Evolutionary conservation across 1,284 basidiomycete species (phyloP), one percentile per base, ranked within the genome.

Genomic region (Leccinum angustisporum): DNA sequence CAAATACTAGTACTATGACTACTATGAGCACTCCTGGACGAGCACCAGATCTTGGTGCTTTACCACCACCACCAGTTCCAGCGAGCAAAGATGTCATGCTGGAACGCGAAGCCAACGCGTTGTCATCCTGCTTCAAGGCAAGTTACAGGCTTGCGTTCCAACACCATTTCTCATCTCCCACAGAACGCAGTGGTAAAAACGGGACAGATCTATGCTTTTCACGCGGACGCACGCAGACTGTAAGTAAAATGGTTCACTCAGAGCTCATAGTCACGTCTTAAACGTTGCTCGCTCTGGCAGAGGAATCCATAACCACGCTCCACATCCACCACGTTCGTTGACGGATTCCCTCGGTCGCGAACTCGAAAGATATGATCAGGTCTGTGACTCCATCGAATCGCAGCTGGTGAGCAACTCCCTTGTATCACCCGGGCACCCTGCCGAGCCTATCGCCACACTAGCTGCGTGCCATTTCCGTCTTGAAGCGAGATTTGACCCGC

Each of bases 351-450:
- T 92, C 25, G 87, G 89, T 13, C 82, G 83, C 40, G 89, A 91
- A 68, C 76, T 91, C 2, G 88, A 90, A 70, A 86, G 83, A 68
- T 92, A 88, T 66, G 88, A 92, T 68, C 88, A 90, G 67, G 67
- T 92, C 7, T 91, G 88, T 65, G 90, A 92, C 69, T 78, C 83
- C 3, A 83, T 92, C 57, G 90, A 92, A 70, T 80, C 84, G 40
- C 84, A 86, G 58, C 69, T 92, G 64, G 90, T 86, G 71, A 73
- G 85, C 67, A 70, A 52, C 36, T n/a, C 30, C 40, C 31, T 48
- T 52, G 48, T 43, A 16, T 54, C 50, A 27, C 31, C 21, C 34
- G n/a, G 34, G n/a, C 11, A 56, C 46, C 16, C 54, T 55, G 50
- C 65, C 31, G 56, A 61, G 46, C 11, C 16, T 38, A 36, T 61